Evolutionary conservation across 176 grass and related monocot species (phyloP).

Genomic region (Rhynchospora tenuis): DNA sequence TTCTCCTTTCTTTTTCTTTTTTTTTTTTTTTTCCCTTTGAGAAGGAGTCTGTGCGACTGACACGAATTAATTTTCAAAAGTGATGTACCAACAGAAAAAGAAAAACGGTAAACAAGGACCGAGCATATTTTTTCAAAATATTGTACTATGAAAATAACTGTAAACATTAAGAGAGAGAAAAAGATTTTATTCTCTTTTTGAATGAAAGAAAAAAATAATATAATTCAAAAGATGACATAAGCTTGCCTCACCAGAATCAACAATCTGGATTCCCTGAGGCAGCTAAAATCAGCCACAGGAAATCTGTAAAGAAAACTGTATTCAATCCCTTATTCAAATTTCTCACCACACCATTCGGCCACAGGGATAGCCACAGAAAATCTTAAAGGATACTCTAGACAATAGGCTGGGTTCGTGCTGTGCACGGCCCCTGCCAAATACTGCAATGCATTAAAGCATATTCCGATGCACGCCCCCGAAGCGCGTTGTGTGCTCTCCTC

Average conservation of each 20-base stretch:
- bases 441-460: not conserved
- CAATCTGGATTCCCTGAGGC: not conserved
- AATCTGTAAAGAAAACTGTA: not conserved
- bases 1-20: too few species aligned
- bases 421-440: constrained; percentile 4
- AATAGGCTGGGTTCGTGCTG: not conserved
- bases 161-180: not conserved
- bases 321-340: not conserved
- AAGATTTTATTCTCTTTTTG: not conserved
- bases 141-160: not conserved
- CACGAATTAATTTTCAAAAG: not conserved
- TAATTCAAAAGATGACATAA: not conserved
- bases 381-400: not conserved
- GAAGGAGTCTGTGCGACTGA: not conserved
- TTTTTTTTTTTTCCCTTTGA: not conserved
- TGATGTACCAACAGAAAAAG: not conserved
- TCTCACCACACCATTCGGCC: not conserved
- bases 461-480: not conserved
- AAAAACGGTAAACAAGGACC: not conserved
- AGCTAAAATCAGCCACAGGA: not conserved
- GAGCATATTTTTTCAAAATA: not conserved
- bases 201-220: not conserved
- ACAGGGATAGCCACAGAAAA: not conserved
- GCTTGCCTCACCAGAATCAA: not conserved
- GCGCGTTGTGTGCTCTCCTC: not conserved